These are phyloP conservation scores for Candida pseudoglaebosa DNA, from an alignment of 805 yeast genomes.

Conservation along the genomic window DNA sequence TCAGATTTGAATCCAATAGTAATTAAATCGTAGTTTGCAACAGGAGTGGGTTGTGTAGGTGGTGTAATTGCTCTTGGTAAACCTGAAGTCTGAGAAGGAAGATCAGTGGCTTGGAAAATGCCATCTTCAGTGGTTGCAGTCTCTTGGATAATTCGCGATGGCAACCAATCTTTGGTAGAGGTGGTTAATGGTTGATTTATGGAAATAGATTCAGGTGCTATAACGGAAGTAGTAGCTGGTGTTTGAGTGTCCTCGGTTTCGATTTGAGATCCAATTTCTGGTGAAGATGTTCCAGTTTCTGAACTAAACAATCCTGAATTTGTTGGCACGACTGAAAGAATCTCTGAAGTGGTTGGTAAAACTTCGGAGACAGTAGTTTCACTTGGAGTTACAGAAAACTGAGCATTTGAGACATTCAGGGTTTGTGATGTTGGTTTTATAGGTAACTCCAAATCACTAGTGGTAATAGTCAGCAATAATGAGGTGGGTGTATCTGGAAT, in stretches of 20 bases:
- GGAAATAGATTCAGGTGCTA: background rate
- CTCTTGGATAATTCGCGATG: slow-evolving; percentile 23
- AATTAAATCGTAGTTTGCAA: slow-evolving; percentile 47
- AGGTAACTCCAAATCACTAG: too few relatives aligned
- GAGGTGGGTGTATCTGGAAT: too few relatives aligned
- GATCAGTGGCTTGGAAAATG: slow-evolving; percentile 6
- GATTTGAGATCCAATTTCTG: background rate
- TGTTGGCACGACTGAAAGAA: background rate
- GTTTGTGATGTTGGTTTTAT: background rate
- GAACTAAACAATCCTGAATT: too few relatives aligned
- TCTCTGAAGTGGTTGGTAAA: background rate
- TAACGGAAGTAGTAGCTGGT: slow-evolving; percentile 1
- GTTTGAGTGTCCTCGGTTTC: background rate
- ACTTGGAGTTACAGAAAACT: slow-evolving; percentile 1
- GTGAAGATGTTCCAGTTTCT: slow-evolving; percentile 1
- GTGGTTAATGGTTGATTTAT: slow-evolving; percentile 8
- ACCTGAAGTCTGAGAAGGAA: slow-evolving; percentile 36
- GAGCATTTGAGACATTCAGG: slow-evolving; percentile 1
- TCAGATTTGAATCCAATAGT: slow-evolving; percentile 75
- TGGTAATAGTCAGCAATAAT: too few relatives aligned
- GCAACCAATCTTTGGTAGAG: slow-evolving; percentile 24
- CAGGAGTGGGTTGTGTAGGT: slow-evolving; percentile 44
- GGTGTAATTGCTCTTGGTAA: slow-evolving; percentile 82
- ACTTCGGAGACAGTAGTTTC: background rate
- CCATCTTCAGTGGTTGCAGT: slow-evolving; percentile 2